Evolutionary conservation across 768 basidiomycete species (phyloP), one percentile per base, ranked within the genome.

Genomic region (Glaciozyma antarctica): DNA sequence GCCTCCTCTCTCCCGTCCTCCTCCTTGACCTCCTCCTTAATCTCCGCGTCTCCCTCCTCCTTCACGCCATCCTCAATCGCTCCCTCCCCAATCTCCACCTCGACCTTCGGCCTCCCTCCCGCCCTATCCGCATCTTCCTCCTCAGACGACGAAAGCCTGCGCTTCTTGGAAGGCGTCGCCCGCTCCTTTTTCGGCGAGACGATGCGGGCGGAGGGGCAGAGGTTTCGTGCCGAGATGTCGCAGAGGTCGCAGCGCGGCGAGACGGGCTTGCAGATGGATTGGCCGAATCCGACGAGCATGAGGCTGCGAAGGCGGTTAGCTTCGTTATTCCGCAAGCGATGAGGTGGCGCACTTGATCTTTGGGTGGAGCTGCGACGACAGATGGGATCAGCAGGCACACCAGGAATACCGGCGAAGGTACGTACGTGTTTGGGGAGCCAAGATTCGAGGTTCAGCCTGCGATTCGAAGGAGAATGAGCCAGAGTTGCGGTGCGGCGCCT

Each of bases 221-320:
- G 57, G 1, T 43, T 57, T 1, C 30, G 43, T 6, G n/a, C 34
- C 9, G 63, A 61, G 10, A 71, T 38, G 49, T 60, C 44, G 58
- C 69, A 70, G 5, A 60, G 32, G 48, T 67, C 63, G 61, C 65
- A 70, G 1, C 65, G 51, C 13, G 74, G 74, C 1, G 61, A 70
- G 43, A 68, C 56, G 2, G 74, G 74, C 21, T 54, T 49, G 53
- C 74, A 75, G 22, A 75, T 64, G n/a, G 61, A 67, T 43, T 73
- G 72, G 0, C 73, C 73, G 47, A 73, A 70, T 0, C 74, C 74
- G 51, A 75, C 74, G 43, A 75, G 68, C 64, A 69, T 71, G 47
- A 38, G 51, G 38, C 51, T 60, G 59, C 6, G 12, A 7, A n/a
- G 54, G 34, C 4, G 3, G 28, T 21, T 3, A 15, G 54, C 22